Evolutionary conservation across 2,329 filamentous ascomycete species (phyloP), one percentile per base, ranked within the genome.

Genomic region (Sporothrix variecibatus): DNA sequence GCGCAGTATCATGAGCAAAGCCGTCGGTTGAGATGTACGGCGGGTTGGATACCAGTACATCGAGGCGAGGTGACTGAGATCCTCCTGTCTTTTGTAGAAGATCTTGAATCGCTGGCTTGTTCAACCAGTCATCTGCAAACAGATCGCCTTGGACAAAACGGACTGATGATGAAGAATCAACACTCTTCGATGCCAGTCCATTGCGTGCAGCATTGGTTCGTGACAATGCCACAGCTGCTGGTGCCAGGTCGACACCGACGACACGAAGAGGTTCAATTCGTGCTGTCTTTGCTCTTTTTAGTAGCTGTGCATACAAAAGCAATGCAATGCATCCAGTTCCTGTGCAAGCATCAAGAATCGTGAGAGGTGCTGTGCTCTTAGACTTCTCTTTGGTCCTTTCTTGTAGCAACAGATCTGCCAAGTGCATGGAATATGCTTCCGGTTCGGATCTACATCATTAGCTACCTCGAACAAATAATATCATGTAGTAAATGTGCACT

Each of bases 301-400:
- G 74, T 23, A 82, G 82, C 51, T 94, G 86, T 11, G 91, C 85
- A 49, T 90, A 85, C 76, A 92, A 89, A 7, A 97, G 86, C 9
- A 98, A 87, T 0, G 94, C 88, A 76, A 98, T 97, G 82, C 95
- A 98, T 4, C 96, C 96, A 5, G 93, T 94, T 11, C 96, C 96
- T 0, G 94, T 95, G 82, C 96, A 98, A 40, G 98, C 85, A 81
- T 99, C 96, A 9, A 98, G 82, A 56, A 98, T 85, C 15, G 86
- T 87, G 15, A 97, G 78, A 20, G 73, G 23, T 1, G 38, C 12
- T 5, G 73, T 15, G 12, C n/a, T 9, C 0, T 9, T 23, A 15
- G 20, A 7, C 58, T 51, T 34, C 2, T 43, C 34, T 8, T 26
- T 23, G 11, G 12, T 4, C 23, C 38, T 23, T 17, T 8, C 46